Evolutionary conservation across 352 stramenopile species (phyloP), one percentile per base, ranked within the genome.

Genomic region (Nothophytophthora sp.): DNA sequence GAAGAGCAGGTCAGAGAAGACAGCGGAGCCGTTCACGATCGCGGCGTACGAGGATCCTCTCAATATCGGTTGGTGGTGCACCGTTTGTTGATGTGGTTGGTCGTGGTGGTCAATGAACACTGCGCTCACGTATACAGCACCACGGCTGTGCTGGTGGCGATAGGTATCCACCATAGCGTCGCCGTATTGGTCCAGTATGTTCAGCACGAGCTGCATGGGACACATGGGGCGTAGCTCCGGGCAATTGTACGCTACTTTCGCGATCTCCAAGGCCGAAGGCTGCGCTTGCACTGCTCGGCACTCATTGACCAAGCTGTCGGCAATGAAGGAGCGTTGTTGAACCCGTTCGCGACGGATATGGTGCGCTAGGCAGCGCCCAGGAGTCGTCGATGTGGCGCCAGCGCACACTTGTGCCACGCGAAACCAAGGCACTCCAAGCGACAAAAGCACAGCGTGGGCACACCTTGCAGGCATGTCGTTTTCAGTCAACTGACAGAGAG

Each of bases 151-250:
- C 23, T 23, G 8, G 1, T 49, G 15, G 35, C 35, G 8, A 20
- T 60, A 46, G 55, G 44, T 11, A 2, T 50, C 54, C 16, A 50
- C 18, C 58, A 88, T 74, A 2, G 63, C 42, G 38, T 75, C 52
- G 23, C 64, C 67, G 20, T 83, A 90, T 59, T 90, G 80, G 45
- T 88, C 73, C 6, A 84, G 33, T 10, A 84, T 58, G 12, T 66
- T 60, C 12, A 82, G 5, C 20, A 62, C 50, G 15, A 88, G 43
- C 12, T 55, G 56, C 23, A 86, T 36, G 2, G 56, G 46, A 37
- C 77, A 91, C 27, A 67, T 63, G 0, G 78, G 59, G 0, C 74
- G 43, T 7, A 91, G 58, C 40, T 81, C 39, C 3, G 40, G 28
- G 23, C 77, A 88, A 11, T 71, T 55, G 46, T 88, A 86, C 16